Conservation (phyloP, 805 yeast species). For the Kodamaea laetipori region DNA sequence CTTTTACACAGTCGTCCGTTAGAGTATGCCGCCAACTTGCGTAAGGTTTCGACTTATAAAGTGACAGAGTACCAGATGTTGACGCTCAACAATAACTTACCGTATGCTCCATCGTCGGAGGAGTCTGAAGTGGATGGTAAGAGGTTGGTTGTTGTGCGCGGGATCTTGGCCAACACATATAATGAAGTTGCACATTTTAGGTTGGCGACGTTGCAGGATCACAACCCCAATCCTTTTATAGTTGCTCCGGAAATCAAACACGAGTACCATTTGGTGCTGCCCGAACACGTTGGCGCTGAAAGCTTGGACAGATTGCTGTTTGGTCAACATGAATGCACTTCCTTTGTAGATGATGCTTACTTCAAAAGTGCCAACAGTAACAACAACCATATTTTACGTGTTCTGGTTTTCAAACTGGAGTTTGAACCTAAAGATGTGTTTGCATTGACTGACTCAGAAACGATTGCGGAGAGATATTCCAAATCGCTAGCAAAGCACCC, state of each 20-base stretch:
- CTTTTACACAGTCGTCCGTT: slow-evolving; percentile 36
- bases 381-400: slow-evolving; percentile 43
- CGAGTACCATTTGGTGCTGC: slow-evolving; percentile 37
- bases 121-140: slow-evolving; percentile 21
- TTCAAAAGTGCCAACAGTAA: slow-evolving; percentile 29
- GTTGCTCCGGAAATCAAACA: slow-evolving; percentile 27
- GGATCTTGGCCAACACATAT: slow-evolving; percentile 26
- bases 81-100: slow-evolving; percentile 38
- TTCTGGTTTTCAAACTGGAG: slow-evolving; percentile 55
- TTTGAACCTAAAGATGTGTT: slow-evolving; percentile 49
- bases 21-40: slow-evolving; percentile 32
- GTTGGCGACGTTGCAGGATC: slow-evolving; percentile 28
- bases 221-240: slow-evolving; percentile 20
- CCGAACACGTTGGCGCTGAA: slow-evolving; percentile 26
- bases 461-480: slow-evolving; percentile 38
- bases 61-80: slow-evolving; percentile 23
- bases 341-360: slow-evolving; percentile 37
- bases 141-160: slow-evolving; percentile 30
- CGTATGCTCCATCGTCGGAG: slow-evolving; percentile 36
- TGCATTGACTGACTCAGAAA: slow-evolving; percentile 47
- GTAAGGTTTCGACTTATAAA: background rate
- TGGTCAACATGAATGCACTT: slow-evolving; percentile 10
- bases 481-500: slow-evolving; percentile 26
- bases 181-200: slow-evolving; percentile 31
- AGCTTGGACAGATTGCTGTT: slow-evolving; percentile 26